Conservation (phyloP, 2,329 filamentous ascomycete genomes). For the Talaromyces rugulosus region DNA sequence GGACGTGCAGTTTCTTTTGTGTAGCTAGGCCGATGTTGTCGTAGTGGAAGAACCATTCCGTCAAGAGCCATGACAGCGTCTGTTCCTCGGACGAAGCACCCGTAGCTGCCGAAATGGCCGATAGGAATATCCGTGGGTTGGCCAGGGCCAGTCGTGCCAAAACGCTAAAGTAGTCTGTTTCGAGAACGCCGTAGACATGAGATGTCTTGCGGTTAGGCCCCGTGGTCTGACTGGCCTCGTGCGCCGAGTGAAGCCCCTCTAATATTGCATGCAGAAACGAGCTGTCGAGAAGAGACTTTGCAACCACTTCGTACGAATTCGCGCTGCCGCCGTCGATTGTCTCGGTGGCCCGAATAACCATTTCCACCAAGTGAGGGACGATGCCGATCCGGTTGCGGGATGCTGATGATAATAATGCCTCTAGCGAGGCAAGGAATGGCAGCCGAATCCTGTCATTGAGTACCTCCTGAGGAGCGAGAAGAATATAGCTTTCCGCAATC, state of each 20-base stretch:
- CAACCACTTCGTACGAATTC: constrained; percentile 58
- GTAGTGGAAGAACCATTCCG: constrained; percentile 47
- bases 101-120: constrained; percentile 41
- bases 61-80: constrained; percentile 40
- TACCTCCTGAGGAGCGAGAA: constrained; percentile 54
- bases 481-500: constrained; percentile 66
- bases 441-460: constrained; percentile 37
- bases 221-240: constrained; percentile 72
- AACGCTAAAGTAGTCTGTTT: constrained; percentile 82
- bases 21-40: constrained; percentile 44
- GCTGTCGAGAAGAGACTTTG: constrained; percentile 61
- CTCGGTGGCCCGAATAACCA: constrained; percentile 60
- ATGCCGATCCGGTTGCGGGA: constrained; percentile 37
- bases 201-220: constrained; percentile 70
- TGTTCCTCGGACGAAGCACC: constrained; percentile 25
- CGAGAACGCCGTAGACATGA: constrained; percentile 67
- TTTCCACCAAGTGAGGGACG: constrained; percentile 53
- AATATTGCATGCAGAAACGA: constrained; percentile 63
- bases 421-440: constrained; percentile 34
- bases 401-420: constrained; percentile 35
- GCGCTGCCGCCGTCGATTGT: constrained; percentile 55
- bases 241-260: constrained; percentile 62
- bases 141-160: constrained; percentile 73
- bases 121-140: constrained; percentile 64
- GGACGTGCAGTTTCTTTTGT: constrained; percentile 45